phyloP scores from a whole-genome alignment of 1,284 basidiomycete species.

The Pholiota adiposa region DNA sequence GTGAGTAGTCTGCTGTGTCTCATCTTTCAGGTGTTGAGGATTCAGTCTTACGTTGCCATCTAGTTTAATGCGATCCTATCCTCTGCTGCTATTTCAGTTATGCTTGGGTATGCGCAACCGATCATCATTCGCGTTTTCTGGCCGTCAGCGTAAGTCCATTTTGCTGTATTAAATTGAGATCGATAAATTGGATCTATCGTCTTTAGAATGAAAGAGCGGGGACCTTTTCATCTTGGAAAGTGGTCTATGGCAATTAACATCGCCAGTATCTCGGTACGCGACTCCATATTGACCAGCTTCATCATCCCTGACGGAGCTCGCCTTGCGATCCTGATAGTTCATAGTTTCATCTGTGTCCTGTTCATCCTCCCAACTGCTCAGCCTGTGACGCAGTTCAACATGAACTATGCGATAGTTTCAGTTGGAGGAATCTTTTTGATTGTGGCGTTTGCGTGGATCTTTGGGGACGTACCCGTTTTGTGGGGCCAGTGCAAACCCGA shows the following conservation, averaged over 20 bases:
- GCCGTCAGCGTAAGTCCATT: conserved; percentile 52
- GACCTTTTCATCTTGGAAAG: conserved; percentile 57
- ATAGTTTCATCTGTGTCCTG: conserved; percentile 57
- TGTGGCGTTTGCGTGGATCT: conserved; percentile 44
- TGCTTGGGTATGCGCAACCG: conserved; percentile 63
- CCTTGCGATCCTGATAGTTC: conserved; percentile 39
- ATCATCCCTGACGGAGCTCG: not conserved
- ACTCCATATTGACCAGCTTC: conserved; percentile 9
- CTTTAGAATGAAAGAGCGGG: conserved; percentile 46
- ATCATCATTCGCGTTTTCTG: conserved; percentile 64
- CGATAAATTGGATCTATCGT: conserved; percentile 2
- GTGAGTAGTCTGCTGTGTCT: conserved; percentile 39
- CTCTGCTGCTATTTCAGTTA: conserved; percentile 60
- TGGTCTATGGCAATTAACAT: conserved; percentile 60
- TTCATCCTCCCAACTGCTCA: conserved; percentile 65
- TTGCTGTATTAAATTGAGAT: not conserved
- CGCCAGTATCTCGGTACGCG: conserved; percentile 46
- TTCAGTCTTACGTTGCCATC: not conserved
- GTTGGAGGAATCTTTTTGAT: conserved; percentile 49
- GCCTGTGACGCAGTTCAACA: conserved; percentile 60
- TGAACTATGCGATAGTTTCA: conserved; percentile 67
- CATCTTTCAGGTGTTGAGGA: too few species aligned
- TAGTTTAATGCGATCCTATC: conserved; percentile 62
- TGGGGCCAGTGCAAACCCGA: conserved; percentile 37
- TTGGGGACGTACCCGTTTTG: conserved; percentile 44